phyloP scores from a whole-genome alignment of 148 eudicot genomes.

The Rheum nobile region DNA sequence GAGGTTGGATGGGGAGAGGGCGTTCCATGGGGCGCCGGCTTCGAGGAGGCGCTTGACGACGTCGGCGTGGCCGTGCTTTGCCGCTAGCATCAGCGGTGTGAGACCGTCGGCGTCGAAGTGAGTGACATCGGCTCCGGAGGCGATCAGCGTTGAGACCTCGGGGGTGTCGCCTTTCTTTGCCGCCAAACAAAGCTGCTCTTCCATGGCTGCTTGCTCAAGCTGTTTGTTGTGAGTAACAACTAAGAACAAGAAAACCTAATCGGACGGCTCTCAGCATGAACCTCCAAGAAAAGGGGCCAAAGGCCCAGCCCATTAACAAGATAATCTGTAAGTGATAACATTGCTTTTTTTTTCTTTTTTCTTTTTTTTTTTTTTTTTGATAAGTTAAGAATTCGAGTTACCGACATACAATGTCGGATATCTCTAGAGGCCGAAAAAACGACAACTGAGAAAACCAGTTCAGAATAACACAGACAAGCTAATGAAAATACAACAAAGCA shows the following conservation, averaged over 20 bases:
- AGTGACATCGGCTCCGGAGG: conserved; percentile 51
- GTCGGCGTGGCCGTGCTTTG: conserved; percentile 53
- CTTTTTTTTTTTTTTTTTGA: too few species aligned
- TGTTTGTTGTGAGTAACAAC: not conserved
- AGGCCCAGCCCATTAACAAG: not conserved
- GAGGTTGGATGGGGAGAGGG: conserved; percentile 58
- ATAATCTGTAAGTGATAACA: too few species aligned
- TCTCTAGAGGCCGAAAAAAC: too few species aligned
- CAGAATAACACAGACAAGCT: too few species aligned
- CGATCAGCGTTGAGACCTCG: conserved; percentile 26
- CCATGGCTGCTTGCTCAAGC: conserved; percentile 14
- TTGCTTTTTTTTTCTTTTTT: too few species aligned
- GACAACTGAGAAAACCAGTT: too few species aligned
- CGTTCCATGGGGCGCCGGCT: conserved; percentile 95
- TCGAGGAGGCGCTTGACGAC: conserved; percentile 51
- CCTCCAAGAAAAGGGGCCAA: not conserved
- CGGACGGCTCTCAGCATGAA: not conserved
- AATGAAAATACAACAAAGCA: too few species aligned
- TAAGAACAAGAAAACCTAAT: conserved; percentile 1
- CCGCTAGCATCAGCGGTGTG: conserved; percentile 89
- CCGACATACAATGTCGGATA: too few species aligned
- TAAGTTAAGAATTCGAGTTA: too few species aligned
- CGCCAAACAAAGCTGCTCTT: conserved; percentile 45
- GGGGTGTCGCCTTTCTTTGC: conserved; percentile 44
- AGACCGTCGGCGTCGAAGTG: conserved; percentile 60